phyloP scores from a whole-genome alignment of 2,329 filamentous ascomycete species.

The Cladosporium oxysporum region DNA sequence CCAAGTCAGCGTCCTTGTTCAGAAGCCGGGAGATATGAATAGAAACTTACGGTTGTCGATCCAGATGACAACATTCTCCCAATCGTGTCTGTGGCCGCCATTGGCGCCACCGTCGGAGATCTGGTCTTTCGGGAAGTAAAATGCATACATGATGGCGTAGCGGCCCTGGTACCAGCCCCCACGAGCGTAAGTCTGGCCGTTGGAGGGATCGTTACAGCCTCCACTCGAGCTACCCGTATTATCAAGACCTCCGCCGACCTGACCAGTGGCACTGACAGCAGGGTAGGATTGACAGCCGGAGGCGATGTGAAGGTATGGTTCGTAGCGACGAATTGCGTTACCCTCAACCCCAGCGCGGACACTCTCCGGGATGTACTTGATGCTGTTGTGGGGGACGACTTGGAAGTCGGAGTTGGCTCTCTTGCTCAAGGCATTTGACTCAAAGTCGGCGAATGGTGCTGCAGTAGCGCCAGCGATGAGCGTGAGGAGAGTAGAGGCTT shows the following conservation, averaged over 20 bases:
- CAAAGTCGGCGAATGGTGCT: background rate
- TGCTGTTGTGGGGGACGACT: background rate
- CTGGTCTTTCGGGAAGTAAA: slow-evolving; percentile 4
- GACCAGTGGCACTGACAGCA: background rate
- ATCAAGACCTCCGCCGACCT: slow-evolving; percentile 4
- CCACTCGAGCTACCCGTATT: slow-evolving; percentile 1
- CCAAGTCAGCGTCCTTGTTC: background rate
- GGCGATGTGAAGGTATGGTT: slow-evolving; percentile 9
- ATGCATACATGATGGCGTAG: slow-evolving; percentile 11
- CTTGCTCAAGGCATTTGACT: background rate
- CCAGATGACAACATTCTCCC: slow-evolving; percentile 7
- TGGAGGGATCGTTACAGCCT: slow-evolving; percentile 1
- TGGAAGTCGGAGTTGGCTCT: background rate
- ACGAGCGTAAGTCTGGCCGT: slow-evolving; percentile 4
- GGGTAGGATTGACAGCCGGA: slow-evolving; percentile 1
- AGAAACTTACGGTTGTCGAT: slow-evolving; percentile 1
- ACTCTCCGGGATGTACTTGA: background rate
- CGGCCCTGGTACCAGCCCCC: background rate
- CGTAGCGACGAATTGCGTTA: background rate
- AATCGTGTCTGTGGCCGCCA: slow-evolving; percentile 3
- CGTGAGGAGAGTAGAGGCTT: background rate
- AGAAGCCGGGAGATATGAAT: background rate
- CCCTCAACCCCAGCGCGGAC: background rate
- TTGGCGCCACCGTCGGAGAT: slow-evolving; percentile 5
- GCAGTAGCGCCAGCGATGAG: background rate